Evolutionary conservation across 1,139 yeast genomes (phyloP).

Genomic region (Pneumocystis wakefieldiae): DNA sequence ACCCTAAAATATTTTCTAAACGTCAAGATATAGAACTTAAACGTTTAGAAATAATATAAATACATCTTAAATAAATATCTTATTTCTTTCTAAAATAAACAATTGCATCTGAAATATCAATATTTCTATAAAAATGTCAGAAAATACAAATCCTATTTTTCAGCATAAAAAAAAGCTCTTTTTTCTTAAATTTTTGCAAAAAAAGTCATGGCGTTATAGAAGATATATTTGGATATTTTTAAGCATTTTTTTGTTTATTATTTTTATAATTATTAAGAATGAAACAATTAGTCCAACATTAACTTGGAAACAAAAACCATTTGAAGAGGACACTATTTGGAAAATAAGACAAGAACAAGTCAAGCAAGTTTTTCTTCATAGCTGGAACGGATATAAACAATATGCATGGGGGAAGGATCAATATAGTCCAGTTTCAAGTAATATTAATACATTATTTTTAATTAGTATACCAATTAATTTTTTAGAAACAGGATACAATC

Average conservation of each 20-base stretch:
- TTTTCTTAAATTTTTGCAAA: not conserved
- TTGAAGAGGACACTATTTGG: conserved; percentile 23
- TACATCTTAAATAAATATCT: not conserved
- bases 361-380: conserved; percentile 47
- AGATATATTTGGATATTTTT: conserved; percentile 4
- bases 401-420: conserved; percentile 77
- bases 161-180: not conserved
- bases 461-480: not conserved
- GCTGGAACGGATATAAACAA: conserved; percentile 65
- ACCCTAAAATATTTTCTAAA: not conserved
- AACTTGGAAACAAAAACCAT: not conserved
- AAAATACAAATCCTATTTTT: not conserved
- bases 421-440: conserved; percentile 39
- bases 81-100: not conserved
- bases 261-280: not conserved
- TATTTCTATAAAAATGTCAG: not conserved
- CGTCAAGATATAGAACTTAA: not conserved
- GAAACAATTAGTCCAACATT: conserved; percentile 1
- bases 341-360: conserved; percentile 39
- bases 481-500: conserved; percentile 44
- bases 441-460: not conserved
- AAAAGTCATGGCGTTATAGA: not conserved
- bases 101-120: not conserved
- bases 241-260: conserved; percentile 1
- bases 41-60: not conserved